phyloP scores from a whole-genome alignment of 495 filamentous ascomycete genomes.

The Aspergillus sparsus region DNA sequence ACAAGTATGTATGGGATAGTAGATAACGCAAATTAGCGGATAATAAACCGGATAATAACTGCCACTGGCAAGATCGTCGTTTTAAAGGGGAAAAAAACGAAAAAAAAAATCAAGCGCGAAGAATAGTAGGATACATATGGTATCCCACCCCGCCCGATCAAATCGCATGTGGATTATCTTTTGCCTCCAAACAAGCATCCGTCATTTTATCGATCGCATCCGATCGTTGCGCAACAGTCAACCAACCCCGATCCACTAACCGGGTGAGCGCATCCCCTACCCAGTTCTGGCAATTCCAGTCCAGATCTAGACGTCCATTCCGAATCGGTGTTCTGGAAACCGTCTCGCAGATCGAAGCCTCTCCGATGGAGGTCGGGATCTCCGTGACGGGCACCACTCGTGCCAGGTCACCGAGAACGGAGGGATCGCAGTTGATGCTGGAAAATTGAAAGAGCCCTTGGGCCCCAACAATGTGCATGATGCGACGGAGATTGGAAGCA shows the following conservation, averaged over 20 bases:
- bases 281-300: slow-evolving; percentile 44
- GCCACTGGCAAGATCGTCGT: neutral
- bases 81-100: neutral
- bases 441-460: slow-evolving; percentile 33
- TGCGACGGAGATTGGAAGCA: slow-evolving; percentile 15
- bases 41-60: neutral
- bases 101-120: neutral
- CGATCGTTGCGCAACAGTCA: slow-evolving; percentile 22
- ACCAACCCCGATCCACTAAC: slow-evolving; percentile 28
- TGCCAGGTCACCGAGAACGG: slow-evolving; percentile 60
- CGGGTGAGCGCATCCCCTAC: slow-evolving; percentile 33
- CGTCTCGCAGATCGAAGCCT: slow-evolving; percentile 23
- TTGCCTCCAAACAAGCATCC: slow-evolving; percentile 34
- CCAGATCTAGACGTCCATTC: slow-evolving; percentile 28
- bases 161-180: slow-evolving; percentile 11
- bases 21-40: too few relatives aligned
- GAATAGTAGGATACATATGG: neutral
- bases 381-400: slow-evolving; percentile 26
- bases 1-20: too few relatives aligned
- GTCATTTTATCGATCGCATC: slow-evolving; percentile 31
- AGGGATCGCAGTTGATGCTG: slow-evolving; percentile 37
- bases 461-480: slow-evolving; percentile 32
- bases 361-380: slow-evolving; percentile 22
- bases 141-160: neutral
- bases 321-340: slow-evolving; percentile 27